Percentiles rank a stretch among this genome's conserved stretches.
Evolutionary conservation across 1,284 basidiomycete genomes (phyloP).

Genomic region (Pseudozyma pruni): DNA sequence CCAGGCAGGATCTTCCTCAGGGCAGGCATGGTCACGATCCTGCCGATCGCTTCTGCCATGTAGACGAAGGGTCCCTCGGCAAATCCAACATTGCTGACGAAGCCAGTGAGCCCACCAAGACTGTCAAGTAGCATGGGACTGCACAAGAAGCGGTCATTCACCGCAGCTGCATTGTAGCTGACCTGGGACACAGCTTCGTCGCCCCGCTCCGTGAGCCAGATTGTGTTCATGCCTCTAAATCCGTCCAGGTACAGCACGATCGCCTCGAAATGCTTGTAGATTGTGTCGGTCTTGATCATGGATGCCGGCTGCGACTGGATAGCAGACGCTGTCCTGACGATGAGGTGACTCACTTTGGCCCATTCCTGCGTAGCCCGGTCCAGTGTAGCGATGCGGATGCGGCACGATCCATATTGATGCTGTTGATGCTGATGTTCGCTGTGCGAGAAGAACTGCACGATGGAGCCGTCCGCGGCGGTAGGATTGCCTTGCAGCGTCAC

Average conservation of each 20-base stretch:
- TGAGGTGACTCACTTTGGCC: conserved; percentile 32
- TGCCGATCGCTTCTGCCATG: conserved; percentile 49
- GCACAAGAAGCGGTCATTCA: conserved; percentile 40
- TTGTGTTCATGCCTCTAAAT: conserved; percentile 50
- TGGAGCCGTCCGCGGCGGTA: conserved; percentile 22
- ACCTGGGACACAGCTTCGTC: conserved; percentile 47
- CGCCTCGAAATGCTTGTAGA: conserved; percentile 47
- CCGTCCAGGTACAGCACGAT: conserved; percentile 42
- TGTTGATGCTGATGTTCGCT: conserved; percentile 34
- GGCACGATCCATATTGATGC: conserved; percentile 48
- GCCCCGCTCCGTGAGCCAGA: conserved; percentile 37
- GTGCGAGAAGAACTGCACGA: conserved; percentile 46
- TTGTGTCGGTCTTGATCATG: conserved; percentile 25
- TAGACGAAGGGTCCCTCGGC: conserved; percentile 38
- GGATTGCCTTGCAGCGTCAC: conserved; percentile 41
- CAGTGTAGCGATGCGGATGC: conserved; percentile 11
- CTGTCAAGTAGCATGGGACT: conserved; percentile 50
- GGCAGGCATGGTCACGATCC: conserved; percentile 26
- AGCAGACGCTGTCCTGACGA: conserved; percentile 14
- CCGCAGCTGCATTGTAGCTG: conserved; percentile 16
- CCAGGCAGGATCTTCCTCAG: conserved; percentile 24
- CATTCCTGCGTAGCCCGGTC: conserved; percentile 15
- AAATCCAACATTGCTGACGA: conserved; percentile 51
- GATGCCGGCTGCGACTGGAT: conserved; percentile 17
- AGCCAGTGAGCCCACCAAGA: conserved; percentile 51